Evolutionary conservation across 768 basidiomycete genomes (phyloP).

Genomic region (Megacollybia marginata): DNA sequence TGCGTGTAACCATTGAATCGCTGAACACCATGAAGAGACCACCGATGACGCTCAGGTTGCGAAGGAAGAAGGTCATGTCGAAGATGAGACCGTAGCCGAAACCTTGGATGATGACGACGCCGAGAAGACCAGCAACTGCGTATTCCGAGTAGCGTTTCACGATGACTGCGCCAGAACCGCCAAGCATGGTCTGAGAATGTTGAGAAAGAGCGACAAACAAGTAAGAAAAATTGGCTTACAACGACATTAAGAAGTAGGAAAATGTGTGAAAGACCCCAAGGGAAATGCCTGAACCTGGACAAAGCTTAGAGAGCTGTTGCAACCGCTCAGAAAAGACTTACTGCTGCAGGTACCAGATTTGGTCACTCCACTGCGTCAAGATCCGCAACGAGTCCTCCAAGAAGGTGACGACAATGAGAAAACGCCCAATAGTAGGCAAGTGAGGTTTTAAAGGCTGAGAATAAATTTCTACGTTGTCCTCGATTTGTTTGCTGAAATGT

Average conservation of each 20-base stretch:
- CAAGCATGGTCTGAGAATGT: constrained; percentile 73
- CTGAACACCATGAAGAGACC: constrained; percentile 99
- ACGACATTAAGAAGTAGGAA: constrained; percentile 90
- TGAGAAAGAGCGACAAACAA: background rate
- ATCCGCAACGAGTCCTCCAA: constrained; percentile 95
- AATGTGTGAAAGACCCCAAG: constrained; percentile 89
- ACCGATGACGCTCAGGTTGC: constrained; percentile 95
- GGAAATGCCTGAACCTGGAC: constrained; percentile 85
- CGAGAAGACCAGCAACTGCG: constrained; percentile 83
- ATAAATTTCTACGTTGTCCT: constrained; percentile 89
- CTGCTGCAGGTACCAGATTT: constrained; percentile 97
- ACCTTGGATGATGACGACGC: constrained; percentile 91
- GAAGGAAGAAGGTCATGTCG: constrained; percentile 99
- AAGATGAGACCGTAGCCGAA: constrained; percentile 99
- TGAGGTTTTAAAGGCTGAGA: constrained; percentile 91
- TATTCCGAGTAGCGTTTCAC: constrained; percentile 82
- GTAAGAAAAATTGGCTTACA: constrained; percentile 45
- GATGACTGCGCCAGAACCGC: constrained; percentile 80
- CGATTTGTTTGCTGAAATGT: constrained; percentile 64
- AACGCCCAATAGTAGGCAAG: constrained; percentile 90
- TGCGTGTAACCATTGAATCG: constrained; percentile 86
- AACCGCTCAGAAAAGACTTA: constrained; percentile 30
- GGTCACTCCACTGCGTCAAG: constrained; percentile 91
- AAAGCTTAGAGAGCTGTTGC: constrained; percentile 1
- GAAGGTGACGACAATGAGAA: constrained; percentile 97